phyloP scores from a whole-genome alignment of 2,329 filamentous ascomycete species.

The Nigrograna mackinnonii region DNA sequence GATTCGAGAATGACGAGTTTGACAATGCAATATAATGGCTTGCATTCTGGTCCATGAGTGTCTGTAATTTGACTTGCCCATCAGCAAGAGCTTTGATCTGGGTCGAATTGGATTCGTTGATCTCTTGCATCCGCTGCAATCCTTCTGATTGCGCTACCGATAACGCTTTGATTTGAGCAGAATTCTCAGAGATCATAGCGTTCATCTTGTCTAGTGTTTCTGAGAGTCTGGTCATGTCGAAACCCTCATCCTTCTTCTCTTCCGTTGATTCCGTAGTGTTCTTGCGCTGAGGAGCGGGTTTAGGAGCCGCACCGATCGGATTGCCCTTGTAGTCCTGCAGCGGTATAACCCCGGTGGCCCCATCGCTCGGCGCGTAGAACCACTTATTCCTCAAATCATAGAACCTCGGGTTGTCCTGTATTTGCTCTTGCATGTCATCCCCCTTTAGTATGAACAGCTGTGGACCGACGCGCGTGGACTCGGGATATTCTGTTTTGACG shows the following conservation, averaged over 20 bases:
- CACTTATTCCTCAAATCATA: conserved; percentile 33
- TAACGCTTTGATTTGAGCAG: conserved; percentile 35
- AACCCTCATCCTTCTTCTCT: conserved; percentile 9
- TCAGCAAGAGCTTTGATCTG: conserved; percentile 39
- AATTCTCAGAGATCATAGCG: conserved; percentile 31
- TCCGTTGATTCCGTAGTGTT: neutral
- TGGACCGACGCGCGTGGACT: conserved; percentile 30
- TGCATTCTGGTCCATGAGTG: conserved; percentile 34
- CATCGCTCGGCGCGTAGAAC: conserved; percentile 35
- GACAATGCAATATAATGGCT: conserved; percentile 39
- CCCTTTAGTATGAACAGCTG: conserved; percentile 39
- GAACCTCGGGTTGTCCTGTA: conserved; percentile 33
- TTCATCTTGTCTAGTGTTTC: conserved; percentile 29
- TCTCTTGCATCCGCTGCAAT: conserved; percentile 39
- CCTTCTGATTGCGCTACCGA: conserved; percentile 37
- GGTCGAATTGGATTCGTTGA: conserved; percentile 36
- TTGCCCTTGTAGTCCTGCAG: conserved; percentile 30
- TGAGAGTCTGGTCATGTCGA: conserved; percentile 26
- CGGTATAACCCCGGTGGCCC: conserved; percentile 27
- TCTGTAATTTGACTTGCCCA: conserved; percentile 31
- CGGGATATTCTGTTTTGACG: conserved; percentile 33
- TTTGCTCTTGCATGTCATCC: conserved; percentile 35
- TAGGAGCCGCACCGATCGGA: conserved; percentile 11
- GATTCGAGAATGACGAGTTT: conserved; percentile 31
- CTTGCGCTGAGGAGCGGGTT: neutral